These are phyloP conservation scores for Colletotrichum noveboracense DNA, from an alignment of 2,329 filamentous ascomycete species.

Conservation along the genomic window DNA sequence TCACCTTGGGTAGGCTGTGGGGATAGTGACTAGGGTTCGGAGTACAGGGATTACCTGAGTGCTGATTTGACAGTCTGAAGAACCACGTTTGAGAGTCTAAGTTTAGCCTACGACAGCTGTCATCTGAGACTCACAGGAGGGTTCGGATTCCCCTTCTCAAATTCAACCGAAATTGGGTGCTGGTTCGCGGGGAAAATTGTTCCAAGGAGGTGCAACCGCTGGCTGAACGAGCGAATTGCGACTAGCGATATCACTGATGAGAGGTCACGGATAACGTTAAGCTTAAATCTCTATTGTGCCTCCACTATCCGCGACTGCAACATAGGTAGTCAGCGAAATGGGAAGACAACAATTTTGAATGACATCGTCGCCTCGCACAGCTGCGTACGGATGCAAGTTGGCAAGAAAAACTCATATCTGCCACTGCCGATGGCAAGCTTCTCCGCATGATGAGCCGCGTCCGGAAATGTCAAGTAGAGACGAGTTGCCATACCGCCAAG, in stretches of 20 bases:
- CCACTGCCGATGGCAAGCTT: fast-evolving
- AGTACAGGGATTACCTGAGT: neutral
- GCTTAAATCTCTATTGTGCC: neutral
- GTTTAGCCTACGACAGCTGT: conserved; percentile 13
- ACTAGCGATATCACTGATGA: neutral
- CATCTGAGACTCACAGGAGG: conserved; percentile 11
- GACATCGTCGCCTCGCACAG: neutral
- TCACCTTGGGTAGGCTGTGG: neutral
- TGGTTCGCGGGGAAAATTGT: neutral
- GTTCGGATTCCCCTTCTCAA: neutral
- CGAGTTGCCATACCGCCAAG: conserved; percentile 14
- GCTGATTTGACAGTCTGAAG: neutral
- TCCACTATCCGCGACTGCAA: neutral
- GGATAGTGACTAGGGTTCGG: neutral
- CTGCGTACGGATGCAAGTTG: neutral
- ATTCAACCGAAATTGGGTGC: neutral
- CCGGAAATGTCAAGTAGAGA: conserved; percentile 8
- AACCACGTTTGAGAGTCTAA: conserved; percentile 15
- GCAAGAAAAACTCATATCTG: neutral
- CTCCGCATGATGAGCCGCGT: neutral
- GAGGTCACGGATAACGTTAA: neutral
- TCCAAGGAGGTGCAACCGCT: neutral
- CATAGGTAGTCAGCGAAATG: neutral
- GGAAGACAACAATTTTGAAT: neutral
- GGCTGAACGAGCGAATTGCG: neutral